Evolutionary conservation across 495 filamentous ascomycete genomes (phyloP).

Genomic region (Penicillium canescens): DNA sequence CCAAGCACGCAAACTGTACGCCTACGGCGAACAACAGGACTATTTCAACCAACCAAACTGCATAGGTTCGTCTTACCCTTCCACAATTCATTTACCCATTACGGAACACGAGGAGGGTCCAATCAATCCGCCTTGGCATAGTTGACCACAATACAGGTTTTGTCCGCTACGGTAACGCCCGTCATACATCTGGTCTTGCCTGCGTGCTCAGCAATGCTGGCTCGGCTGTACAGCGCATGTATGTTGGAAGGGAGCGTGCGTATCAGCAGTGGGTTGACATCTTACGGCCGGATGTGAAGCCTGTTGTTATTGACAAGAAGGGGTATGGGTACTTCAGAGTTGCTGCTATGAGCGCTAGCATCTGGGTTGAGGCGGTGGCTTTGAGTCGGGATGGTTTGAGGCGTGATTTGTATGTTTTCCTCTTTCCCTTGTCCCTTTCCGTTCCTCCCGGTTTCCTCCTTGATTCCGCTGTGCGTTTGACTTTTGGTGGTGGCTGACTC

Average conservation of each 20-base stretch:
- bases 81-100: neutral
- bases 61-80: constrained; percentile 46
- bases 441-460: neutral
- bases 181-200: constrained; percentile 53
- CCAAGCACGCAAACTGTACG: constrained; percentile 66
- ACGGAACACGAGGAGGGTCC: neutral
- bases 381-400: constrained; percentile 50
- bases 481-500: neutral
- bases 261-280: constrained; percentile 65
- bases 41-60: constrained; percentile 68
- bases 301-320: constrained; percentile 53
- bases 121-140: neutral
- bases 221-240: constrained; percentile 54
- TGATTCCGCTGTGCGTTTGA: too few species aligned
- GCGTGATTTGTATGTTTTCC: constrained; percentile 29
- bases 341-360: constrained; percentile 51
- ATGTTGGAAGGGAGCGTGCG: constrained; percentile 57
- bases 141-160: constrained; percentile 42
- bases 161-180: constrained; percentile 60
- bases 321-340: constrained; percentile 59
- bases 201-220: constrained; percentile 59
- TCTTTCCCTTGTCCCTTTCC: neutral
- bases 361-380: constrained; percentile 61
- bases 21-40: constrained; percentile 66
- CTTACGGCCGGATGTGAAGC: constrained; percentile 43